Evolutionary conservation across 345 rosid species (phyloP).

Genomic region (Syzygium grande): DNA sequence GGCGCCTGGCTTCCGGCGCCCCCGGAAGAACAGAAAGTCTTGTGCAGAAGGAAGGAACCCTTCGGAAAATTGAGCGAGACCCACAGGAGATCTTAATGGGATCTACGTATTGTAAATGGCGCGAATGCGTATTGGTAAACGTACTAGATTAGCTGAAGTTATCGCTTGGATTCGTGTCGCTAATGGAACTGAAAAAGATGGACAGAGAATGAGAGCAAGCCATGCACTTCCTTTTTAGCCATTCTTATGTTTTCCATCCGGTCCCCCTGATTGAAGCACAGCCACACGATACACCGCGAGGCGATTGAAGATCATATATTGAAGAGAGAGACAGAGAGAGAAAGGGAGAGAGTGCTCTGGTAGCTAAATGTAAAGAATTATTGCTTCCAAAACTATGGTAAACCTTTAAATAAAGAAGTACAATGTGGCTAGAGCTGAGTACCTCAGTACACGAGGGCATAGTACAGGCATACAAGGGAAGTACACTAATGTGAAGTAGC

Average conservation of each 20-base stretch:
- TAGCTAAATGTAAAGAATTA: neutral
- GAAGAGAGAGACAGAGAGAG: neutral
- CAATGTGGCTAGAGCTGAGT: neutral
- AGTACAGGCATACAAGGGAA: neutral
- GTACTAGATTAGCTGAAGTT: neutral
- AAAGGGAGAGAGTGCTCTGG: neutral
- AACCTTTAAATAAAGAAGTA: neutral
- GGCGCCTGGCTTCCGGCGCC: neutral
- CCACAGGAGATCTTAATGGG: neutral
- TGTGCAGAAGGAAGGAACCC: neutral
- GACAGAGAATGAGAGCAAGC: neutral
- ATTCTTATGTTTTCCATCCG: neutral
- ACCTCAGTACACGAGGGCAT: neutral
- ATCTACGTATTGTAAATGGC: neutral
- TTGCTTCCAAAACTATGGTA: neutral
- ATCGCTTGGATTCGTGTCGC: neutral
- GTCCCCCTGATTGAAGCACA: neutral
- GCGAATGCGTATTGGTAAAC: neutral
- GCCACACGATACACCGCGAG: neutral
- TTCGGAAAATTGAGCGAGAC: neutral
- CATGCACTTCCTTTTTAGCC: neutral
- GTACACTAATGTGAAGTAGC: neutral
- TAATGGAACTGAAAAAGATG: neutral
- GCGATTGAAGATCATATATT: neutral
- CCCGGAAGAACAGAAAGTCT: neutral